Evolutionary conservation across 352 stramenopile genomes (phyloP).

Genomic region (Globisporangium spiculum): DNA sequence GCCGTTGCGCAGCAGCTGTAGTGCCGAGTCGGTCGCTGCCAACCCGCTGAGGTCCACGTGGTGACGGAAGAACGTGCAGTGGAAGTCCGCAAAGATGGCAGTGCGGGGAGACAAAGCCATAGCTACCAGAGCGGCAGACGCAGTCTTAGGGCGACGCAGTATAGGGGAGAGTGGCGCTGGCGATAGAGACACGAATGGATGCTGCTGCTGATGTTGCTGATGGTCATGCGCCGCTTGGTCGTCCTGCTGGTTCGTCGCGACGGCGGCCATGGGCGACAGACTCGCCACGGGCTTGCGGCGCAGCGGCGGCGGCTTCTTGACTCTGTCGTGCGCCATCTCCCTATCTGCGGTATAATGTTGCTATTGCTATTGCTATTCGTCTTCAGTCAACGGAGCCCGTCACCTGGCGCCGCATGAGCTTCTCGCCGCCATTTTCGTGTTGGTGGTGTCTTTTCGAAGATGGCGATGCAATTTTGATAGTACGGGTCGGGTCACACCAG

Average conservation of each 20-base stretch:
- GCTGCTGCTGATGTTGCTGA: neutral
- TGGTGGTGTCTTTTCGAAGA: conserved; percentile 8
- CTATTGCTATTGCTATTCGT: conserved; percentile 1
- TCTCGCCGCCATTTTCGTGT: conserved; percentile 6
- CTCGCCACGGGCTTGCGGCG: conserved; percentile 6
- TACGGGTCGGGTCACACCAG: neutral
- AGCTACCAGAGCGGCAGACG: neutral
- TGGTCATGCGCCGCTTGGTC: conserved; percentile 3
- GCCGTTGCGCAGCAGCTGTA: conserved; percentile 28
- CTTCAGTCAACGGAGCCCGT: neutral
- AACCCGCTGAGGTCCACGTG: conserved; percentile 60
- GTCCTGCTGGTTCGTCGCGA: conserved; percentile 1
- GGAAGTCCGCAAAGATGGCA: conserved; percentile 20
- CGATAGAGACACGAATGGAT: neutral
- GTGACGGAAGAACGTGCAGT: conserved; percentile 22
- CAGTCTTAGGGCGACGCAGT: neutral
- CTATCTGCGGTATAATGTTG: neutral
- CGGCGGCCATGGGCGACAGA: neutral
- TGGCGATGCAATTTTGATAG: neutral
- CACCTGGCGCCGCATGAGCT: neutral
- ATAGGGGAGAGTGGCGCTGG: neutral
- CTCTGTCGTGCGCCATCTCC: neutral
- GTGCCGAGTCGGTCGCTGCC: conserved; percentile 38
- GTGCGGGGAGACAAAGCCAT: conserved; percentile 13
- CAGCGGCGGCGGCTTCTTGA: neutral